A percentile compares a stretch with the other conserved stretches of the same genome.
These are phyloP conservation scores for Russula brevipes DNA, from an alignment of 768 basidiomycete genomes.

Conservation along the genomic window DNA sequence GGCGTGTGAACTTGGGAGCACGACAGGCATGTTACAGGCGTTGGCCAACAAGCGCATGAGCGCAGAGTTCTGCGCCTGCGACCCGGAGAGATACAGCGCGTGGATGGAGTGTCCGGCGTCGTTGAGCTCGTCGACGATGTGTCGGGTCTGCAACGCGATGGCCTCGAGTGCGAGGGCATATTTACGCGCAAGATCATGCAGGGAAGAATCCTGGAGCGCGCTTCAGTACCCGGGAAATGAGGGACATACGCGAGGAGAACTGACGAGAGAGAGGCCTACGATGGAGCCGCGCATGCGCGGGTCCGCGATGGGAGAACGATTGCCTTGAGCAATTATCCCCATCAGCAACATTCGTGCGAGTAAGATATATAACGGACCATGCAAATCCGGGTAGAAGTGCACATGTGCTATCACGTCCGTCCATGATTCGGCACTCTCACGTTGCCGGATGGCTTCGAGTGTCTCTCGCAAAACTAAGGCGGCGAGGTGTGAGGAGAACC, in stretches of 20 bases:
- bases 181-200: conserved; percentile 80
- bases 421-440: conserved; percentile 50
- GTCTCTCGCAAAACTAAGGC: conserved; percentile 62
- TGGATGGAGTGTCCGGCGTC: conserved; percentile 75
- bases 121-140: conserved; percentile 91
- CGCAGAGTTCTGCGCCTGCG: conserved; percentile 83
- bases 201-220: conserved; percentile 51
- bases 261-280: conserved; percentile 73
- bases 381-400: conserved; percentile 94
- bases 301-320: conserved; percentile 94
- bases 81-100: conserved; percentile 87
- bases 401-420: conserved; percentile 87
- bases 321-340: conserved; percentile 48
- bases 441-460: conserved; percentile 60
- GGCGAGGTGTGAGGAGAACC: neutral
- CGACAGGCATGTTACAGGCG: conserved; percentile 73
- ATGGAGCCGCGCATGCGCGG: conserved; percentile 92
- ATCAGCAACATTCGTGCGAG: neutral
- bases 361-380: conserved; percentile 46
- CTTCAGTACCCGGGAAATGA: neutral
- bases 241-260: conserved; percentile 17
- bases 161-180: conserved; percentile 90
- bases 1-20: conserved; percentile 69
- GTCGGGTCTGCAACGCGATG: conserved; percentile 89
- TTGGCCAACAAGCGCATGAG: conserved; percentile 91